These are phyloP conservation scores for Phoenix roebelenii DNA, from an alignment of 176 grass and related monocot species.

Conservation along the genomic window DNA sequence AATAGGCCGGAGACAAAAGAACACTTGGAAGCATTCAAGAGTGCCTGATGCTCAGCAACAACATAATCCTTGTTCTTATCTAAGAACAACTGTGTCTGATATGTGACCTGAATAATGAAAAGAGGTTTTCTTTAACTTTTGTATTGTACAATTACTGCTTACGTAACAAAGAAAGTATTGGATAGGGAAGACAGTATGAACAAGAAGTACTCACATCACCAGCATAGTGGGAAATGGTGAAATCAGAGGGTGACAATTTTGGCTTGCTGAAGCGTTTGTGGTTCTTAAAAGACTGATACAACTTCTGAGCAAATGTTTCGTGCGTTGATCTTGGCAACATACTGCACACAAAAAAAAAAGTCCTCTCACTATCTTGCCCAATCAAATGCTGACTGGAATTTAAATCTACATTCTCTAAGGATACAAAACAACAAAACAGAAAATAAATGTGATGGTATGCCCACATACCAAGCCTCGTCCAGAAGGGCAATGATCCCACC, in stretches of 20 bases:
- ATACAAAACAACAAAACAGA: no score
- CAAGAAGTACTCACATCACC: conserved; percentile 67
- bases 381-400: no score
- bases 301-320: conserved; percentile 90
- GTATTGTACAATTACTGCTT: no score
- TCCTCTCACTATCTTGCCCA: no score
- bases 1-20: conserved; percentile 74
- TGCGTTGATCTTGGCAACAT: conserved; percentile 94
- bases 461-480: conserved; percentile 83
- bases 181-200: neutral
- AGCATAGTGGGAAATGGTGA: conserved; percentile 90
- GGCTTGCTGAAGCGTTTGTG: conserved; percentile 79
- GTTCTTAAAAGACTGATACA: conserved; percentile 85
- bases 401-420: no score
- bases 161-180: neutral
- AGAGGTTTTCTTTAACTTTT: no score
- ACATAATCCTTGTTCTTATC: conserved; percentile 99
- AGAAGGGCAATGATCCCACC: conserved; percentile 97
- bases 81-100: conserved; percentile 88
- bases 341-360: conserved; percentile 40
- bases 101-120: conserved; percentile 60
- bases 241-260: conserved; percentile 86
- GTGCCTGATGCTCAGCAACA: conserved; percentile 92
- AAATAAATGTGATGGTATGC: no score
- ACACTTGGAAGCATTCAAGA: conserved; percentile 73